phyloP scores from a whole-genome alignment of 1,284 basidiomycete genomes.

The Trichosporon sp. region DNA sequence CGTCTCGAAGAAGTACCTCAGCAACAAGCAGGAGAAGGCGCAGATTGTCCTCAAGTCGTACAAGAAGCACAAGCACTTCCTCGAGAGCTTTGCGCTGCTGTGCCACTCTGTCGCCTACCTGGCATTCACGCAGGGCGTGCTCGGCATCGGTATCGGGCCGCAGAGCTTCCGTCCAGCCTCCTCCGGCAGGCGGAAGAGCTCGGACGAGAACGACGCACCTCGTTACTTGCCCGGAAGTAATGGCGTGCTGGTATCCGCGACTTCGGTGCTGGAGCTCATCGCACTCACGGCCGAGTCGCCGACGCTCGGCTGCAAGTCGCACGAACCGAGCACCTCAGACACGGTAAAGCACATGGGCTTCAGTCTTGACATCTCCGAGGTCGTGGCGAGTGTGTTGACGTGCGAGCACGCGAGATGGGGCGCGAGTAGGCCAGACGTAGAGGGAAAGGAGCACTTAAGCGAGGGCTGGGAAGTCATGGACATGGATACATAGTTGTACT shows the following conservation, averaged over 20 bases:
- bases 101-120: constrained; percentile 40
- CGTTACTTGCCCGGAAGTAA: constrained; percentile 1
- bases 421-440: not conserved
- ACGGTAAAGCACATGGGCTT: constrained; percentile 31
- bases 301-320: constrained; percentile 28
- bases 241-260: constrained; percentile 24
- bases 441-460: constrained; percentile 23
- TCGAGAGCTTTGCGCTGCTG: constrained; percentile 36
- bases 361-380: constrained; percentile 36
- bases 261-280: constrained; percentile 31
- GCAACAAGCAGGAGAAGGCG: constrained; percentile 6
- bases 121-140: constrained; percentile 41
- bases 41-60: constrained; percentile 13
- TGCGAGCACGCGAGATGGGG: constrained; percentile 28
- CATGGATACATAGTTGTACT: constrained; percentile 7
- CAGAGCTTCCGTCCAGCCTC: not conserved
- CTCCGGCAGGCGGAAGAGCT: not conserved
- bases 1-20: not conserved
- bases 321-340: constrained; percentile 32
- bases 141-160: constrained; percentile 28
- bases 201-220: constrained; percentile 18
- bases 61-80: constrained; percentile 32
- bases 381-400: constrained; percentile 29
- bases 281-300: constrained; percentile 23
- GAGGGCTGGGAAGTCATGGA: constrained; percentile 41